phyloP scores from a whole-genome alignment of 2,329 filamentous ascomycete species.

The Claviceps lovelessii region DNA sequence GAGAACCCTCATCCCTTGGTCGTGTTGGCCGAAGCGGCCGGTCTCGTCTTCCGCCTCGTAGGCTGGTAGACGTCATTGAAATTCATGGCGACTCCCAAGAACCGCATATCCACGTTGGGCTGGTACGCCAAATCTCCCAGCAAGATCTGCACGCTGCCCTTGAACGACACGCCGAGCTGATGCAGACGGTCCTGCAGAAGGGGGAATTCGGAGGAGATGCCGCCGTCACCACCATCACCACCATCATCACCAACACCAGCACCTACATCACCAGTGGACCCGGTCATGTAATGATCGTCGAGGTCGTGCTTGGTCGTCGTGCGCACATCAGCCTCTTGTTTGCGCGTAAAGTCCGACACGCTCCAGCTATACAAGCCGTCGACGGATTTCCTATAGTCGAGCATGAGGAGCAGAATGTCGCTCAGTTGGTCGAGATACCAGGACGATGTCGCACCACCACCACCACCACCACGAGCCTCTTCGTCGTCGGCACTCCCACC shows the following conservation, averaged over 20 bases:
- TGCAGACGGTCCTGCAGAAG: slow-evolving; percentile 60
- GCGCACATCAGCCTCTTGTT: slow-evolving; percentile 75
- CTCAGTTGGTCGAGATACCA: slow-evolving; percentile 87
- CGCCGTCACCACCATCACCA: slow-evolving; percentile 9
- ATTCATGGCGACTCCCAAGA: slow-evolving; percentile 94
- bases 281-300: slow-evolving; percentile 12
- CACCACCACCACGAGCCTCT: slow-evolving; percentile 23
- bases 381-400: slow-evolving; percentile 82
- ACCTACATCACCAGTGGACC: slow-evolving; percentile 20
- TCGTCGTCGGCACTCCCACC: slow-evolving; percentile 36
- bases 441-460: slow-evolving; percentile 26
- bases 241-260: not conserved
- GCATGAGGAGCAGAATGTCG: slow-evolving; percentile 86
- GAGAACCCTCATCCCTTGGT: slow-evolving; percentile 14
- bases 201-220: slow-evolving; percentile 52
- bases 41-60: slow-evolving; percentile 46
- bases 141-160: slow-evolving; percentile 60
- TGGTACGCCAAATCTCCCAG: slow-evolving; percentile 87
- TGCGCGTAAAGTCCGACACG: slow-evolving; percentile 80
- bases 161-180: slow-evolving; percentile 62
- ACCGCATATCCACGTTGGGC: slow-evolving; percentile 87
- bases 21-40: slow-evolving; percentile 11
- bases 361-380: slow-evolving; percentile 91
- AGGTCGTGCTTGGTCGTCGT: slow-evolving; percentile 38
- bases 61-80: slow-evolving; percentile 95